Evolutionary conservation across 345 rosid species (phyloP), one percentile per base, ranked within the genome.

Genomic region (Melaleuca quinquenervia): DNA sequence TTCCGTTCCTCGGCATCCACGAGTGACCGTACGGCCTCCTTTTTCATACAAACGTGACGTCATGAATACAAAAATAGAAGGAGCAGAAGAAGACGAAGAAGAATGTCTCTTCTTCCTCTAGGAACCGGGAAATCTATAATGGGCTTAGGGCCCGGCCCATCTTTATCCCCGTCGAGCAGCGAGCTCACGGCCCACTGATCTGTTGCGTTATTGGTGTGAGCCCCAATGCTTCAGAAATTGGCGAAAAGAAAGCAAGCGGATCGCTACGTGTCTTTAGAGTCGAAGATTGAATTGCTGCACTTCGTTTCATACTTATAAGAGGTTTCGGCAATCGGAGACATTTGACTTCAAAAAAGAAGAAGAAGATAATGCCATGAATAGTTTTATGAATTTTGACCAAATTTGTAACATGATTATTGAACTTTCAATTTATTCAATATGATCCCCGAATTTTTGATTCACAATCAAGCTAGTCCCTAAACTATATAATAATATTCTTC

Each of bases 251-350:
- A 0, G 70, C 70, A 29, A n/a, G 5, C 36, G 36, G 70, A 58
- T 12, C 70, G 0, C 70, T 6, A 29, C 36, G 7, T 13, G 36
- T 26, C 41, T 16, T 1, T 3, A 6, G 5, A 12, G 8, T 1
- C 44, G 21, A 64, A 16, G 22, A 16, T 21, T 5, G 54, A 0
- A 52, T 52, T n/a, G 18, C 75, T 29, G 0, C 75, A 15, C 15
- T 29, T 62, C 21, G 44, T 15, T 62, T 29, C 44, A 8, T 21
- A 29, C 75, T 15, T 1, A 0, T 0, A 2, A 62, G 44, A 14
- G 44, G 44, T 7, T 27, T 62, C 29, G 75, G 29, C 29, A 62
- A 62, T 29, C 75, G 6, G 4, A 15, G 44, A 27, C 44, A 7
- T 62, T 15, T 32, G 75, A 29, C 29, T n/a, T 29, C 1, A 7